A percentile compares a stretch with the other conserved stretches of the same genome.
These are phyloP conservation scores for Grosmannia clavigera DNA, from an alignment of 2,329 filamentous ascomycete species.

Conservation along the genomic window DNA sequence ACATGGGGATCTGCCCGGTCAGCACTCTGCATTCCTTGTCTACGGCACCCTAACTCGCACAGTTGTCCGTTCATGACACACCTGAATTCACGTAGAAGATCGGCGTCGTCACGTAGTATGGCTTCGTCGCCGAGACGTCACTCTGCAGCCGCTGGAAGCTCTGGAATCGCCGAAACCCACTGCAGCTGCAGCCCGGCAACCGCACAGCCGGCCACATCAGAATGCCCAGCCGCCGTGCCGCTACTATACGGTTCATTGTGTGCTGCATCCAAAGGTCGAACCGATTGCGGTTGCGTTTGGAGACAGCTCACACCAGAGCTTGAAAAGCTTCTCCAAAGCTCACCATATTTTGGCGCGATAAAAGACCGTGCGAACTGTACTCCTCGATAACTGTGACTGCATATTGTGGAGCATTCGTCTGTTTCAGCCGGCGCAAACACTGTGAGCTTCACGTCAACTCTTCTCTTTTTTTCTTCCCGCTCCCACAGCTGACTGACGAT, in stretches of 20 bases:
- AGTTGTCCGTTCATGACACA: slow-evolving; percentile 23
- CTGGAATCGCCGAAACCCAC: not conserved
- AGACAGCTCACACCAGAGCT: not conserved
- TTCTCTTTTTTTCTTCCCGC: not conserved
- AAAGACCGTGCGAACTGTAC: not conserved
- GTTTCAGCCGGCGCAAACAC: not conserved
- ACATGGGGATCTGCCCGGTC: slow-evolving; percentile 64
- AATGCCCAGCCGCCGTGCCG: not conserved
- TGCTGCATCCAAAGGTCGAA: not conserved
- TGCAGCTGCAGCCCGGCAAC: not conserved
- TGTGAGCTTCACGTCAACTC: not conserved
- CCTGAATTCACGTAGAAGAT: slow-evolving; percentile 99
- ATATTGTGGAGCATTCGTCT: not conserved
- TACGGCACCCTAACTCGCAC: not conserved
- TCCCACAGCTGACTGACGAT: not conserved
- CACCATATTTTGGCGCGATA: not conserved
- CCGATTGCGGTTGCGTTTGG: not conserved
- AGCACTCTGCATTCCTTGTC: not conserved
- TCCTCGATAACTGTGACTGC: not conserved
- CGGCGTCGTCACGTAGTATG: slow-evolving; percentile 89
- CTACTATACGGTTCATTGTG: slow-evolving; percentile 1
- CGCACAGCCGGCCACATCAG: not conserved
- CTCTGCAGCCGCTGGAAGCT: slow-evolving; percentile 1
- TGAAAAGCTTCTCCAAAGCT: not conserved
- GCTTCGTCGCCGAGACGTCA: slow-evolving; percentile 40